Evolutionary conservation across 2,329 filamentous ascomycete species (phyloP), one percentile per base, ranked within the genome.

Genomic region (Curvularia sp.): DNA sequence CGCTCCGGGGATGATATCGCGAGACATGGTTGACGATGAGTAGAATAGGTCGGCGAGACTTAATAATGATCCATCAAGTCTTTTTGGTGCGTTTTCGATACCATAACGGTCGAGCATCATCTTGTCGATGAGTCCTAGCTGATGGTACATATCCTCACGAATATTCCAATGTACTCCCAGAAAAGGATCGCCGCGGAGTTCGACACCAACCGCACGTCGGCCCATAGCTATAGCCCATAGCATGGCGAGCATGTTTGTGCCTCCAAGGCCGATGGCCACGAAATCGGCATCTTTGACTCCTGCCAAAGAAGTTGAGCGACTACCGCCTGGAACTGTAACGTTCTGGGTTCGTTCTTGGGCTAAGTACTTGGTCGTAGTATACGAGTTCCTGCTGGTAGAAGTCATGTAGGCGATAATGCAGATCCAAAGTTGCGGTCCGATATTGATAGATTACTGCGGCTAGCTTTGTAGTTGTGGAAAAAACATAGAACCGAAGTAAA

Each of bases 141-240:
- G 62, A 41, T 65, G 64, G 15, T 65, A 66, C 57, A 66, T 55
- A 2, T 65, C 62, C 44, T 63, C 55, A 22, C 62, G 57, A n/a
- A 66, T 66, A 24, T 65, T 66, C 62, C 64, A 66, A 41, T 66
- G 62, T 5, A 66, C 64, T 4, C 60, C 64, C 7, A 66, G 49
- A n/a, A 66, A 63, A 5, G 64, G 62, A 20, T 65, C 62, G 13
- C 62, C 60, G 1, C 64, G 62, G 35, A 65, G 39, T 1, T 65
- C 62, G 20, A 66, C 62, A 31, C 64, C 62, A 7, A 66, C 60
- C 8, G 60, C 53, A 12, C 62, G 57, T 13, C 48, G 51, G 18
- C 64, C 64, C 60, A 61, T 64, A 2, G 60, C 55, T 43, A 66
- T 46, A 0, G 64, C 38, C 62, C 60, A 66, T n/a, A 65, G 22